Evolutionary conservation across 2,329 filamentous ascomycete species (phyloP).

Genomic region (Rutstroemia sp.): DNA sequence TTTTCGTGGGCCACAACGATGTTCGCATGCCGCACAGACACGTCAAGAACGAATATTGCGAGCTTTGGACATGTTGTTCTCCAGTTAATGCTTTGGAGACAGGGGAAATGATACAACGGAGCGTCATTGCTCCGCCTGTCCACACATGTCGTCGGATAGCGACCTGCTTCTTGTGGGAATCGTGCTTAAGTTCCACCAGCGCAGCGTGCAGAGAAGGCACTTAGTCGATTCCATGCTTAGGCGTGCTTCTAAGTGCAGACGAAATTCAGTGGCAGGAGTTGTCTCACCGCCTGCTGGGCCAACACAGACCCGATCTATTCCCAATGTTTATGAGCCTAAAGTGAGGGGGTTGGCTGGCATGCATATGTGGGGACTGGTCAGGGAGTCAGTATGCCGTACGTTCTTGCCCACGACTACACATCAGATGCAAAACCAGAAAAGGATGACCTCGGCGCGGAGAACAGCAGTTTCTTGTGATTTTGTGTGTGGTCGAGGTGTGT

Average conservation of each 20-base stretch:
- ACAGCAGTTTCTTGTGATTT: not conserved
- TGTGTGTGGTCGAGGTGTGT: not conserved
- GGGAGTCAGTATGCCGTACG: constrained; percentile 2
- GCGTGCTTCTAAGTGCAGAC: not conserved
- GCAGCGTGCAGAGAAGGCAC: not conserved
- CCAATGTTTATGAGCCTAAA: not conserved
- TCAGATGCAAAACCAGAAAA: constrained; percentile 1
- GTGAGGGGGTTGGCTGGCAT: constrained; percentile 1
- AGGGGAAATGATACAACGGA: no score
- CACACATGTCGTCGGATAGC: no score
- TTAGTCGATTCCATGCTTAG: not conserved
- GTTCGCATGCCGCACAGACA: no score
- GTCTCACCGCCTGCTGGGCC: not conserved
- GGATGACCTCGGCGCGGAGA: not conserved
- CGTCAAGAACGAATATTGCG: no score
- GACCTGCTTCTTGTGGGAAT: no score
- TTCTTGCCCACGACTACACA: constrained; percentile 6
- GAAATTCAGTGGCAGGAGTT: not conserved
- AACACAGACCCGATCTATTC: not conserved
- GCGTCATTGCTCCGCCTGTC: no score
- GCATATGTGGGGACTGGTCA: not conserved
- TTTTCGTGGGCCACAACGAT: no score
- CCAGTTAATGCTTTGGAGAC: no score
- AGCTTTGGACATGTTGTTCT: no score
- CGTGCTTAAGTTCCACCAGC: not conserved